Base-by-base conservation (phyloP, 1,284 basidiomycete genomes). In the Ceratobasidium sp. region DNA sequence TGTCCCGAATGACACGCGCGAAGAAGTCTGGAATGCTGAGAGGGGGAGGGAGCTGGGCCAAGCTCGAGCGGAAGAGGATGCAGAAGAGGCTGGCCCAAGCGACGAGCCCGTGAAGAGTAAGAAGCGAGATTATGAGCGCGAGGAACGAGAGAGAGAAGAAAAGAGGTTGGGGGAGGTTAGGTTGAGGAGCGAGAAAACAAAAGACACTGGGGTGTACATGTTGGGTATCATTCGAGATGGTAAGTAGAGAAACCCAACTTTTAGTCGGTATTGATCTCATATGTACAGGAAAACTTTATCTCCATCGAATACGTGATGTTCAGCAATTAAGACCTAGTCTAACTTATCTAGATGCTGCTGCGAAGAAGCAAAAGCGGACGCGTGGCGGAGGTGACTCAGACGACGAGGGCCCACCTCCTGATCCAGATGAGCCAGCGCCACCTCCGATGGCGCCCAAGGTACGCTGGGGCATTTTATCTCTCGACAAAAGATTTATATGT, bases 271-370 rank as follows among this genome's bases (percentile, higher is more conserved):
- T 53, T 72, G n/a, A 52, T 50, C 39, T 55, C 53, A 72, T 43
- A 14, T 12, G 23, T 52, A 18, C 36, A 93, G 92, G 89, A 28
- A 86, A 85, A 73, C 80, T 93, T 52, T 87, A 93, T 79, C 82
- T 93, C n/a, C 89, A 93, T 78, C 91, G 91, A 50, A 86, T 93
- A 76, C 85, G 80, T 74, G 87, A 92, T 80, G 89, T 87, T 0
- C 90, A 92, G 76, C 92, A 93, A 79, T 84, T 93, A 76, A 87
- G 92, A 55, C 92, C 92, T 8, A 89, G 89, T 5, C 80, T 93
- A 75, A 91, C 90, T 9, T 91, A 93, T 80, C 83, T 93, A 76
- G 92, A 93, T 78, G 80, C 86, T 72, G 79, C 89, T 67, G 87
- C 88, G 26, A 86, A 87, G 59, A 92, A 89, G 81, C 83, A 80